Percentiles rank a stretch among this genome's conserved stretches.
Evolutionary conservation across 371 early-diverging fungal genomes (phyloP).

Genomic region (Batkoa obscura): DNA sequence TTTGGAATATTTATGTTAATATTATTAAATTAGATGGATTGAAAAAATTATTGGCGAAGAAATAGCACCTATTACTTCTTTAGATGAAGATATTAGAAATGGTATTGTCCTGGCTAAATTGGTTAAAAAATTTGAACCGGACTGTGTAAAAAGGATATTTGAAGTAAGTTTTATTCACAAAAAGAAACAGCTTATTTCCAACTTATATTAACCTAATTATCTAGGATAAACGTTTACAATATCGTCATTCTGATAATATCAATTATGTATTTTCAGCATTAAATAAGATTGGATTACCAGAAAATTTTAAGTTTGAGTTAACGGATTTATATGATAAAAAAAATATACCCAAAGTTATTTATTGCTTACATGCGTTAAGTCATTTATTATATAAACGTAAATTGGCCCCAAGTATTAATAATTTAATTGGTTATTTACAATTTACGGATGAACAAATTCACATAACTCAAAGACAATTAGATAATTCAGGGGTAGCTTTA

Average conservation of each 20-base stretch:
- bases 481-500: conserved; percentile 53
- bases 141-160: conserved; percentile 72
- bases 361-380: conserved; percentile 97
- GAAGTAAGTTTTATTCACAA: conserved; percentile 19
- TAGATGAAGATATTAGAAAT: conserved; percentile 86
- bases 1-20: background rate
- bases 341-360: conserved; percentile 98
- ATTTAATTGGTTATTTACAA: conserved; percentile 74
- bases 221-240: conserved; percentile 70
- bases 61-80: conserved; percentile 50
- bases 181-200: background rate
- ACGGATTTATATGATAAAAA: conserved; percentile 98
- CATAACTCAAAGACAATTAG: conserved; percentile 64
- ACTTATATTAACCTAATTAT: background rate
- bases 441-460: conserved; percentile 81
- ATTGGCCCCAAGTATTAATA: conserved; percentile 76
- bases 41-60: conserved; percentile 74
- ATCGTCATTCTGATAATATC: conserved; percentile 97
- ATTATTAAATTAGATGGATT: conserved; percentile 56
- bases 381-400: conserved; percentile 73
- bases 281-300: conserved; percentile 64
- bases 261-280: conserved; percentile 81
- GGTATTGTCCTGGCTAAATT: conserved; percentile 92
- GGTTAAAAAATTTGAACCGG: conserved; percentile 69
- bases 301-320: conserved; percentile 93